Evolutionary conservation across 352 stramenopile species (phyloP), one percentile per base, ranked within the genome.

Genomic region (Globisporangium parvum): DNA sequence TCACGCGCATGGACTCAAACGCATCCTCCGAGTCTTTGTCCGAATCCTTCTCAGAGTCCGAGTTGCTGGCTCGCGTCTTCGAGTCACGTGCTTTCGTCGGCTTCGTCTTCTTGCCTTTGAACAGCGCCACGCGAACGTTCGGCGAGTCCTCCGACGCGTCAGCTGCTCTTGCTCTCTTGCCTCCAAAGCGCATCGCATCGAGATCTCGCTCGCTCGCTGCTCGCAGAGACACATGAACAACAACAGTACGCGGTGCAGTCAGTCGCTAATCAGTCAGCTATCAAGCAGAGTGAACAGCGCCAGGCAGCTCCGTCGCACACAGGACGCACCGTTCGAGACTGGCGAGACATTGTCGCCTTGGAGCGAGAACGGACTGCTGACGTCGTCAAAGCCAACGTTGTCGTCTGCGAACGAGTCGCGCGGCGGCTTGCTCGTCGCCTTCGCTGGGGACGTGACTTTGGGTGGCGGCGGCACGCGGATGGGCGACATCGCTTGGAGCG

Each of bases 131-230:
- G 15, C 61, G 77, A 44, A 88, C 81, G 17, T 72, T 67, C 0
- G 74, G 78, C 1, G 75, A 85, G 2, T 74, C 51, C 8, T 46
- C 17, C 3, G 70, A 84, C 1, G 21, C 20, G 14, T 9, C 21
- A 33, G 11, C 28, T 15, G n/a, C 47, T n/a, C n/a, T n/a, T 26
- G 47, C 20, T 24, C 53, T 58, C 52, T 75, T 77, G n/a, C 77
- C 70, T 0, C 71, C 79, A 58, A 86, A 87, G 20, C 71, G 71
- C 53, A 86, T 86, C 0, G 69, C 77, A 11, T 71, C 67, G 26
- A 89, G 59, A 24, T 76, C 78, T 12, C 80, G 76, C 57, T 88
- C 73, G 40, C 80, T 91, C 35, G 76, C 80, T 82, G 46, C 21
- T n/a, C 20, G 24, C 17, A 28, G 23, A 17, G 21, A 39, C 39